A percentile compares a stretch with the other conserved stretches of the same genome.
Evolutionary conservation across 768 basidiomycete species (phyloP).

Genomic region (Trametes meyenii): DNA sequence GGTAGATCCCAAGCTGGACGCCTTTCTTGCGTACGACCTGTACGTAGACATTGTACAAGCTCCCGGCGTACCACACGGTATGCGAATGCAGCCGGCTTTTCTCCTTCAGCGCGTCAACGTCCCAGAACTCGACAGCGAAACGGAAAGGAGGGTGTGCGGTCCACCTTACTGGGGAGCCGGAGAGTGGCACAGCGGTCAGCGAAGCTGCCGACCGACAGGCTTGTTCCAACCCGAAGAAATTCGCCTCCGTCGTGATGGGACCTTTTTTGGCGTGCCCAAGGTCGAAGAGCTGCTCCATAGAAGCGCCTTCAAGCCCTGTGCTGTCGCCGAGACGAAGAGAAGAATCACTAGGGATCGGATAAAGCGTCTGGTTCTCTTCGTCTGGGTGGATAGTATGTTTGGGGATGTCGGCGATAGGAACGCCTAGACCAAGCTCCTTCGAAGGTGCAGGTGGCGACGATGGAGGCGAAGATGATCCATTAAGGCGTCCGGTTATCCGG

Average conservation of each 20-base stretch:
- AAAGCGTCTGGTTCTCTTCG: slow-evolving; percentile 42
- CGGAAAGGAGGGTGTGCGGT: slow-evolving; percentile 78
- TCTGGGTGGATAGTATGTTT: slow-evolving; percentile 26
- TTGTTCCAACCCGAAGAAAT: slow-evolving; percentile 66
- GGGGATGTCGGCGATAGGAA: slow-evolving; percentile 54
- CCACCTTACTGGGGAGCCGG: slow-evolving; percentile 57
- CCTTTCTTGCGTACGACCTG: slow-evolving; percentile 86
- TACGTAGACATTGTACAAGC: slow-evolving; percentile 85
- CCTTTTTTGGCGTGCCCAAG: slow-evolving; percentile 20
- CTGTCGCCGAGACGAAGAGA: slow-evolving; percentile 78
- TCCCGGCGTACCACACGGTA: slow-evolving; percentile 91
- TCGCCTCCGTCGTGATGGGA: slow-evolving; percentile 44
- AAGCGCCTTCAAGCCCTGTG: slow-evolving; percentile 50
- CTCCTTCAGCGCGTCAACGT: slow-evolving; percentile 78
- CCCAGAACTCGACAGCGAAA: slow-evolving; percentile 91
- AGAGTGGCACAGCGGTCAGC: slow-evolving; percentile 31
- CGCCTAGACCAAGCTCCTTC: slow-evolving; percentile 71
- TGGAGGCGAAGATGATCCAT: slow-evolving; percentile 38
- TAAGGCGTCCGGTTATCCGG: slow-evolving; percentile 49
- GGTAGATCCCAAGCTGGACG: slow-evolving; percentile 82
- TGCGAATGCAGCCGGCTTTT: slow-evolving; percentile 82
- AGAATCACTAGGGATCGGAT: slow-evolving; percentile 67
- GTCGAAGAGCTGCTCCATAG: slow-evolving; percentile 75
- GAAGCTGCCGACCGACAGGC: slow-evolving; percentile 43
- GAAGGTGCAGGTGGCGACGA: slow-evolving; percentile 39